A percentile compares a stretch with the other conserved stretches of the same genome.
Evolutionary conservation across 345 rosid species (phyloP).

Genomic region (Ceriops tagal): DNA sequence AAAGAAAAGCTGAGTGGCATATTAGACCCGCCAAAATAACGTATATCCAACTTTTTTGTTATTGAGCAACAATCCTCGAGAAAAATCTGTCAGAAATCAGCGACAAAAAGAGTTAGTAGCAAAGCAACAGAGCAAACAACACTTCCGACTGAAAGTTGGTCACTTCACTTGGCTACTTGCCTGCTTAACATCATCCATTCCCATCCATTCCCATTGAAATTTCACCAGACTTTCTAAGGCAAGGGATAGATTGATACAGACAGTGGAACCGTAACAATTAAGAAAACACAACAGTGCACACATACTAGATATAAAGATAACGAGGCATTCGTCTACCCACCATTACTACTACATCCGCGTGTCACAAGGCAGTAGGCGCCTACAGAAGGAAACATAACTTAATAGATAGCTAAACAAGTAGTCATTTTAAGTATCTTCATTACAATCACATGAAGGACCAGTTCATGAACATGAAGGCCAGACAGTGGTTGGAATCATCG

Average conservation of each 20-base stretch:
- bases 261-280: constrained; percentile 1
- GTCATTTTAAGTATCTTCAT: neutral
- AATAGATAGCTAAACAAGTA: constrained; percentile 6
- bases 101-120: neutral
- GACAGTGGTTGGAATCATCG: constrained; percentile 79
- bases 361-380: neutral
- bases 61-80: neutral
- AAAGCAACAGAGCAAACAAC: constrained; percentile 3
- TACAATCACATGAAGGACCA: constrained; percentile 80
- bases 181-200: neutral
- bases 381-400: constrained; percentile 3
- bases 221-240: neutral
- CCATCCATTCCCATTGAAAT: constrained; percentile 8
- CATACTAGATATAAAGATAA: neutral
- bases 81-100: neutral
- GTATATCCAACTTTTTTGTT: neutral
- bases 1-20: neutral
- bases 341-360: constrained; percentile 3
- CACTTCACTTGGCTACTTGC: neutral
- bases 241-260: neutral
- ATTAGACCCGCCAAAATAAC: neutral
- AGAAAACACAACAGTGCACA: constrained; percentile 4
- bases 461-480: constrained; percentile 88
- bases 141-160: constrained; percentile 7
- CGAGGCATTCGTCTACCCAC: neutral